Base-by-base conservation (phyloP, 352 stramenopile species). In the Phytophthora hibernalis region DNA sequence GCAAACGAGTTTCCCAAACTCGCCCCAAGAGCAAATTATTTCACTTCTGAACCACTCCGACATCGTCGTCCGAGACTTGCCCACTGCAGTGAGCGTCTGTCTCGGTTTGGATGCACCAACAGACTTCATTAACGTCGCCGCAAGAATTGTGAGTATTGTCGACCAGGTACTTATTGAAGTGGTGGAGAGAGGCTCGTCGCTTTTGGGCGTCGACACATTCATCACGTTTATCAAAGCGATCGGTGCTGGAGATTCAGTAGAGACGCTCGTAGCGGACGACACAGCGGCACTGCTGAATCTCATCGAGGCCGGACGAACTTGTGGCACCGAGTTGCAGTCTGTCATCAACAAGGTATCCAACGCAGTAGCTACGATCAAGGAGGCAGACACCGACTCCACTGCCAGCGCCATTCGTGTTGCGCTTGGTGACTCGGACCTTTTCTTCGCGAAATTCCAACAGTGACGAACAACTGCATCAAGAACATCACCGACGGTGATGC, bases 1-100 rank as follows among this genome's bases (percentile, higher is more conserved):
- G n/a, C 50, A 80, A 13, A 61, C 53, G 13, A 70, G 52, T 8
- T 83, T 74, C 60, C 77, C 74, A 1, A 73, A 82, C 54, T 76
- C 68, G 28, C 84, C 79, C 4, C 57, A 84, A 28, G 63, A 76
- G 28, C 73, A 89, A 55, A 58, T 89, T 45, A 21, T 76, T 58
- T 82, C 70, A 8, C 42, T 87, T 18, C 53, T 90, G 9, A 63
- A 61, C 47, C 83, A 86, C 57, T 86, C 77, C 35, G 71, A 90
- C 58, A 75, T 90, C 22, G 76, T 71, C 7, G 45, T 86, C 10
- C 73, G 74, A 42, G 79, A 89, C 31, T 47, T 89, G 16, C 82
- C 82, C 1, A 68, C 74, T 2, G 76, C 76, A 0, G 79, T 87
- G 18, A 58, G 66, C 38, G 83, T 80, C n/a, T 89, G 82, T 22